A percentile compares a stretch with the other conserved stretches of the same genome.
phyloP scores from a whole-genome alignment of 1,284 basidiomycete genomes.

The Sanghuangporus sanghuang region DNA sequence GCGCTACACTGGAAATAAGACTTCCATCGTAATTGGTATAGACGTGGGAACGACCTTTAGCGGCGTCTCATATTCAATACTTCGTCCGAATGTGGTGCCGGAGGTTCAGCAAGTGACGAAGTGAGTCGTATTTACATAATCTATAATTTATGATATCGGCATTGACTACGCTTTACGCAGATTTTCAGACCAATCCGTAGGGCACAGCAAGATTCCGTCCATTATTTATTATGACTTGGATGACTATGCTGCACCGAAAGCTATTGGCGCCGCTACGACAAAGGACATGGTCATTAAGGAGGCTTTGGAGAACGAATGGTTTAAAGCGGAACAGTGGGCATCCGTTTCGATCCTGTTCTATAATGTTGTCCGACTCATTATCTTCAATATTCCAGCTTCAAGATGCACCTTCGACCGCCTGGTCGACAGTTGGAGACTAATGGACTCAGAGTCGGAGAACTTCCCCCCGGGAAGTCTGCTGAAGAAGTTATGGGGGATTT shows the following conservation, averaged over 20 bases:
- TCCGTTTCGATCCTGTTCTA: background rate
- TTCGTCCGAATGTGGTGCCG: conserved; percentile 11
- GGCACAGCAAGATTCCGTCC: conserved; percentile 75
- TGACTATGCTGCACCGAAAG: conserved; percentile 49
- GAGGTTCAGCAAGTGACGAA: conserved; percentile 10
- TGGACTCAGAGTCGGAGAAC: conserved; percentile 61
- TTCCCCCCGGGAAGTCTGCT: conserved; percentile 57
- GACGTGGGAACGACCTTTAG: conserved; percentile 17
- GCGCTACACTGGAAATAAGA: background rate
- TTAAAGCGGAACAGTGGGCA: conserved; percentile 63
- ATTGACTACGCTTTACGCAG: conserved; percentile 30
- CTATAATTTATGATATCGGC: background rate
- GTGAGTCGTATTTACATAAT: background rate
- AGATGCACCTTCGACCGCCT: conserved; percentile 66
- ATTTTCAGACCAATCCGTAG: conserved; percentile 73
- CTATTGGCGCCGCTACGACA: conserved; percentile 70
- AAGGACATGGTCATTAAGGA: conserved; percentile 46
- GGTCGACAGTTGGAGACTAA: conserved; percentile 75
- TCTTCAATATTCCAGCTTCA: conserved; percentile 49
- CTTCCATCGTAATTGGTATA: conserved; percentile 10
- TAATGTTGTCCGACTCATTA: background rate
- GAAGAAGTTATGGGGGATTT: conserved; percentile 75
- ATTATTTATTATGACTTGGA: conserved; percentile 60
- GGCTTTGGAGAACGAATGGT: conserved; percentile 71
- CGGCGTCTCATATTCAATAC: conserved; percentile 15